These are phyloP conservation scores for Nadsonia fulvescens DNA, from an alignment of 805 yeast genomes.

Conservation along the genomic window DNA sequence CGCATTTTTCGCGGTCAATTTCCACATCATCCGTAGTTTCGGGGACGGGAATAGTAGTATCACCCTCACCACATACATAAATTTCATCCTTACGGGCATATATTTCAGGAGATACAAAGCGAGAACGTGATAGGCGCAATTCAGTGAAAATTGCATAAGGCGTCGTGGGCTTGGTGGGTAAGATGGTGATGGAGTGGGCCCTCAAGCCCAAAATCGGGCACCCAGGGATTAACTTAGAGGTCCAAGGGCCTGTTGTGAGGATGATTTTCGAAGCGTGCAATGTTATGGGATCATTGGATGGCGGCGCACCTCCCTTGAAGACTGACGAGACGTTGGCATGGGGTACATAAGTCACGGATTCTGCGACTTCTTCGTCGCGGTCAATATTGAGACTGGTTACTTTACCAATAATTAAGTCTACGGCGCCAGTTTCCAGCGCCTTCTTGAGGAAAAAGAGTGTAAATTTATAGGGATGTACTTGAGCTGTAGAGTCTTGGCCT, in stretches of 20 bases:
- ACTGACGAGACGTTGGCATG: constrained; percentile 1
- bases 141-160: constrained; percentile 94
- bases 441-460: constrained; percentile 68
- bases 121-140: constrained; percentile 34
- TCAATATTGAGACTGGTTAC: constrained; percentile 37
- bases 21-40: constrained; percentile 89
- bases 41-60: constrained; percentile 74
- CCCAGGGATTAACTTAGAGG: constrained; percentile 71
- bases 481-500: constrained; percentile 78
- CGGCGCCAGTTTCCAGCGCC: constrained; percentile 65
- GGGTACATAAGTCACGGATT: constrained; percentile 17
- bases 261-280: constrained; percentile 62
- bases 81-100: constrained; percentile 93
- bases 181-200: constrained; percentile 86
- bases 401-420: constrained; percentile 74
- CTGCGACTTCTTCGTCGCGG: constrained; percentile 27
- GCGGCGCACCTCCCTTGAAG: background rate
- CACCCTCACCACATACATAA: constrained; percentile 95
- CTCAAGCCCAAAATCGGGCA: constrained; percentile 89
- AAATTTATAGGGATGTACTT: constrained; percentile 88
- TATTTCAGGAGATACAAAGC: constrained; percentile 79
- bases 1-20: constrained; percentile 75
- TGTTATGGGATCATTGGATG: constrained; percentile 4
- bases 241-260: constrained; percentile 92
- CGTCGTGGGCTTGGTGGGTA: constrained; percentile 66